Evolutionary conservation across 106 monocot genomes (phyloP).

Genomic region (Dioscorea dumetorum): DNA sequence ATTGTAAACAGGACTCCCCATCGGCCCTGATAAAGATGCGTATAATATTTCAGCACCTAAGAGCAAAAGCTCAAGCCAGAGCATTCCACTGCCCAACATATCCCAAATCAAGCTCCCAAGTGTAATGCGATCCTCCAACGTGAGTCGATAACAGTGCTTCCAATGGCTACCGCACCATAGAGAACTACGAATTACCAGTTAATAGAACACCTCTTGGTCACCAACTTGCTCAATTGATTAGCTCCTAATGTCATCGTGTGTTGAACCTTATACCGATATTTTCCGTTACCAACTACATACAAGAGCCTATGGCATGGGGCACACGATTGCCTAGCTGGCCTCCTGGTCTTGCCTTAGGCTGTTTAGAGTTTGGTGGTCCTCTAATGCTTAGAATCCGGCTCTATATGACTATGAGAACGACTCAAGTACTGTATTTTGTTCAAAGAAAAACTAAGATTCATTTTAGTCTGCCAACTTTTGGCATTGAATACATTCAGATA

Average conservation of each 20-base stretch:
- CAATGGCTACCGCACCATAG: conserved; percentile 23
- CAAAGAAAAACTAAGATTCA: too few relatives aligned
- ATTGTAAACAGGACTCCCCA: conserved; percentile 61
- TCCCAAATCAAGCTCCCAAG: conserved; percentile 48
- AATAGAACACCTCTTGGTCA: conserved; percentile 46
- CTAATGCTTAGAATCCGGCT: conserved; percentile 20
- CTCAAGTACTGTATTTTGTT: conserved; percentile 20
- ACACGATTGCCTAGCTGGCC: conserved; percentile 37
- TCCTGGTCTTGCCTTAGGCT: conserved; percentile 7
- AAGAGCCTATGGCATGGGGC: conserved; percentile 24
- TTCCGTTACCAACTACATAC: conserved; percentile 24
- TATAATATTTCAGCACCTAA: conserved; percentile 30
- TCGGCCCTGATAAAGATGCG: conserved; percentile 4
- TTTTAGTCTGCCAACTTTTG: too few relatives aligned
- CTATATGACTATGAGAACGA: conserved; percentile 43
- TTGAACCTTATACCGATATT: conserved; percentile 51
- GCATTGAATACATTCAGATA: too few relatives aligned
- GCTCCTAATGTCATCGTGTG: conserved; percentile 47
- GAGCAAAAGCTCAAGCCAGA: conserved; percentile 19
- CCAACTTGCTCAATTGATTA: conserved; percentile 34
- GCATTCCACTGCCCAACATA: conserved; percentile 15
- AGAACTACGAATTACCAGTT: conserved; percentile 62
- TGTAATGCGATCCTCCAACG: conserved; percentile 52
- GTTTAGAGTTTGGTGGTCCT: conserved; percentile 29
- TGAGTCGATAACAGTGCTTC: conserved; percentile 52